These are phyloP conservation scores for Scutellospora calospora DNA, from an alignment of 371 early-diverging fungal species.

Conservation along the genomic window DNA sequence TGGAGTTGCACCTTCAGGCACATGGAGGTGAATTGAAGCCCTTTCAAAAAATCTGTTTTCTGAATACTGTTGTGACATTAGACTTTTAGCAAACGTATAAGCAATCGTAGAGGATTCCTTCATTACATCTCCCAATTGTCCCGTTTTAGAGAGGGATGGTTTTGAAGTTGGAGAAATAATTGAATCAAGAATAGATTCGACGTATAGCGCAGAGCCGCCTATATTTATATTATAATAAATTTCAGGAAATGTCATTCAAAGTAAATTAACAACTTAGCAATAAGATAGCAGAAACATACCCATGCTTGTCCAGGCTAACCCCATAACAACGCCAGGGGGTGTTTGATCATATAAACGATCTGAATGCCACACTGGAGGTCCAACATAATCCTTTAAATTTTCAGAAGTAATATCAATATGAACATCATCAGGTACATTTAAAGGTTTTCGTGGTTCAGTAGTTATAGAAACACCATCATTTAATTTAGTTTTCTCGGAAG, in stretches of 20 bases:
- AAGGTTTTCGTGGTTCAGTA: slow-evolving; percentile 53
- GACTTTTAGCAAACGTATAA: slow-evolving; percentile 89
- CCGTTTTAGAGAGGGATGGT: slow-evolving; percentile 82
- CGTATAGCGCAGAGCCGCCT: slow-evolving; percentile 94
- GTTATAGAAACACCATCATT: slow-evolving; percentile 22
- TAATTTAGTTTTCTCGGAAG: slow-evolving; percentile 35
- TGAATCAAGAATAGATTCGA: slow-evolving; percentile 93
- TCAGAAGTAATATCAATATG: slow-evolving; percentile 67
- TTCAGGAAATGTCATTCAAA: neutral
- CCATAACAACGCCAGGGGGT: slow-evolving; percentile 95
- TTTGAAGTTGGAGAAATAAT: slow-evolving; percentile 69
- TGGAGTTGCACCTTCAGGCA: slow-evolving; percentile 97
- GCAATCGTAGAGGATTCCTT: slow-evolving; percentile 97
- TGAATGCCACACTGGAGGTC: slow-evolving; percentile 86
- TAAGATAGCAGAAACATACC: slow-evolving; percentile 57
- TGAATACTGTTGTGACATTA: slow-evolving; percentile 77
- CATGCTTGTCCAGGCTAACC: slow-evolving; percentile 95
- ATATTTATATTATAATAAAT: neutral
- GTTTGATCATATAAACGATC: slow-evolving; percentile 92
- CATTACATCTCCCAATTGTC: slow-evolving; percentile 98
- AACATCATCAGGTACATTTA: slow-evolving; percentile 65
- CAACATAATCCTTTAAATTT: slow-evolving; percentile 92
- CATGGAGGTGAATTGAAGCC: slow-evolving; percentile 93
- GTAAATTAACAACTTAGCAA: too few relatives aligned
- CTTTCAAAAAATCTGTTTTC: slow-evolving; percentile 91